Conservation (phyloP, 768 basidiomycete genomes). For the Lactarius trivialis region DNA sequence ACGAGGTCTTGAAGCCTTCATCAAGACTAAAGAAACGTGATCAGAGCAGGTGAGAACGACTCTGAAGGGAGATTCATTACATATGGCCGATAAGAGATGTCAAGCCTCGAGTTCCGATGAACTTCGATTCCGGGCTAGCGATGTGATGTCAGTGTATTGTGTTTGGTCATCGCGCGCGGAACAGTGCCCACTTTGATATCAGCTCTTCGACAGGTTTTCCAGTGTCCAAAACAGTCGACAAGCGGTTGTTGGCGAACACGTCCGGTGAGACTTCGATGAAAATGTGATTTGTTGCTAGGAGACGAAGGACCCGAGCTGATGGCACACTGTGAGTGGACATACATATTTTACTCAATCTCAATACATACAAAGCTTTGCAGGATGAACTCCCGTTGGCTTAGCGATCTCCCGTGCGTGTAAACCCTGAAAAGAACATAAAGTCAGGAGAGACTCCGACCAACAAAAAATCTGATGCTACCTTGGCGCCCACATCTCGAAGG, state of each 20-base stretch:
- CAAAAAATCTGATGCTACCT: not conserved
- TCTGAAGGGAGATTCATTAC: not conserved
- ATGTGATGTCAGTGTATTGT: not conserved
- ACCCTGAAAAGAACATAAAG: not conserved
- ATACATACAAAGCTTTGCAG: slow-evolving; percentile 12
- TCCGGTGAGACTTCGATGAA: not conserved
- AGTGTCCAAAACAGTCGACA: not conserved
- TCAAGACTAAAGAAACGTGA: slow-evolving; percentile 20
- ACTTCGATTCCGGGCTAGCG: not conserved
- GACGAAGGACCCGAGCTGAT: not conserved
- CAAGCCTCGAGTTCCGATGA: not conserved
- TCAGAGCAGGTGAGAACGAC: not conserved
- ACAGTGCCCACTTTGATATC: not conserved
- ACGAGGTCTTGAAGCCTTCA: slow-evolving; percentile 29
- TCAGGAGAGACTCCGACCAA: not conserved
- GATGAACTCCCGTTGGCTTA: not conserved
- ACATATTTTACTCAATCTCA: slow-evolving; percentile 29
- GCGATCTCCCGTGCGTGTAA: not conserved
- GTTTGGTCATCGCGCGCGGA: not conserved
- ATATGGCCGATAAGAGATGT: not conserved
- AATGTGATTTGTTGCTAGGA: not conserved
- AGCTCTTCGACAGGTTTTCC: not conserved
- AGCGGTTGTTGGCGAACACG: not conserved
- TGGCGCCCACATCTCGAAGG: slow-evolving; percentile 9
- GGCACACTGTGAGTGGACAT: not conserved